Conservation (phyloP, 805 yeast species). For the Pichia rugopelliculosa region DNA sequence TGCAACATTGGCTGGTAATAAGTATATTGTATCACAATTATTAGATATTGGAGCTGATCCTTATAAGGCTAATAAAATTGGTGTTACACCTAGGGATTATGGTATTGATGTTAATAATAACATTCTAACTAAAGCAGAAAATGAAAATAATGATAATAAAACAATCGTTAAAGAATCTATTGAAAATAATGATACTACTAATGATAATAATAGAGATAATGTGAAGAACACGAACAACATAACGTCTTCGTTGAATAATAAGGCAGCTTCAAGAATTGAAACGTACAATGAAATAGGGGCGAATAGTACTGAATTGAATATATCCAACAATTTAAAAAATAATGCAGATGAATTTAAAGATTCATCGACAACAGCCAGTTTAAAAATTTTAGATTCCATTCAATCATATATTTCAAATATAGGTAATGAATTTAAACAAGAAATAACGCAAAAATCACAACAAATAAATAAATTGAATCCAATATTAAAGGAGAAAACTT, state of each 20-base stretch:
- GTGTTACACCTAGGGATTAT: constrained; percentile 80
- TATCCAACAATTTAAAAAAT: background rate
- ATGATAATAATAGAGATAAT: background rate
- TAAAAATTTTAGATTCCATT: constrained; percentile 44
- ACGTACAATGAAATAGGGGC: no score
- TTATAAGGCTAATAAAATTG: constrained; percentile 71
- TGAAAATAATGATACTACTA: background rate
- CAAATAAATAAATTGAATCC: constrained; percentile 47
- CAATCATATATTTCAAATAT: constrained; percentile 42
- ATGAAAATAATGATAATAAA: background rate
- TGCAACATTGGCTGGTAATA: constrained; percentile 82
- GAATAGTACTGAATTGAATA: background rate
- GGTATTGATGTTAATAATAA: constrained; percentile 45
- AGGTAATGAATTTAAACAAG: constrained; percentile 53
- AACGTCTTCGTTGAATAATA: no score
- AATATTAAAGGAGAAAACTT: constrained; percentile 51
- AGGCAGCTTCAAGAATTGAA: no score
- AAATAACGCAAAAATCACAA: constrained; percentile 44
- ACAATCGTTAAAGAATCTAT: background rate
- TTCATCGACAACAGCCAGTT: constrained; percentile 13
- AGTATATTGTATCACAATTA: constrained; percentile 70
- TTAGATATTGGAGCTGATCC: constrained; percentile 86
- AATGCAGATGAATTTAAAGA: background rate
- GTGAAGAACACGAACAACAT: no score
- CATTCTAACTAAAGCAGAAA: background rate